phyloP scores from a whole-genome alignment of 805 yeast genomes.

The Zygosaccharomyces kombuchaensis region DNA sequence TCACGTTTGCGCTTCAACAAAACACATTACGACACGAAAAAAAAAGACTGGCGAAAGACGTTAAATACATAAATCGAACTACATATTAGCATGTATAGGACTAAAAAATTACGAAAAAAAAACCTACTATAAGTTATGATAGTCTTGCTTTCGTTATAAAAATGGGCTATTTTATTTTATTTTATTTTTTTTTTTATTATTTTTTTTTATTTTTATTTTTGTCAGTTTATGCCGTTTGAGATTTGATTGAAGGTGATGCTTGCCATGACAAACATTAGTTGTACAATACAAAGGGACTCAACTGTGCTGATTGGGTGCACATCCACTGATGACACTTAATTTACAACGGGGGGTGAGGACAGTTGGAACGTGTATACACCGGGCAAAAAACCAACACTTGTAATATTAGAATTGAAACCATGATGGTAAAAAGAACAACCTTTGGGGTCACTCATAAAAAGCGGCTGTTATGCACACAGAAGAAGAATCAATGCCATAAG shows the following conservation, averaged over 20 bases:
- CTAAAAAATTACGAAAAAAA: background rate
- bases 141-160: slow-evolving; percentile 1
- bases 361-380: background rate
- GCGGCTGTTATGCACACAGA: background rate
- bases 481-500: background rate
- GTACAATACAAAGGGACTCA: background rate
- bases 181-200: slow-evolving; percentile 3
- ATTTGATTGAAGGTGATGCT: background rate
- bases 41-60: background rate
- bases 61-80: background rate
- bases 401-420: background rate
- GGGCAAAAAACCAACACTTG: background rate
- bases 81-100: background rate
- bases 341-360: background rate
- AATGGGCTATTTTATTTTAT: slow-evolving; percentile 1
- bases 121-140: slow-evolving; percentile 1
- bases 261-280: background rate
- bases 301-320: background rate
- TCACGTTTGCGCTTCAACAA: background rate
- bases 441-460: background rate
- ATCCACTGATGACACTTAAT: background rate
- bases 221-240: background rate
- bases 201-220: background rate
- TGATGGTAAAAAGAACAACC: background rate
- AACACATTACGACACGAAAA: background rate